These are phyloP conservation scores for Aspergillus nidulans DNA, from an alignment of 495 filamentous ascomycete genomes.

Conservation along the genomic window DNA sequence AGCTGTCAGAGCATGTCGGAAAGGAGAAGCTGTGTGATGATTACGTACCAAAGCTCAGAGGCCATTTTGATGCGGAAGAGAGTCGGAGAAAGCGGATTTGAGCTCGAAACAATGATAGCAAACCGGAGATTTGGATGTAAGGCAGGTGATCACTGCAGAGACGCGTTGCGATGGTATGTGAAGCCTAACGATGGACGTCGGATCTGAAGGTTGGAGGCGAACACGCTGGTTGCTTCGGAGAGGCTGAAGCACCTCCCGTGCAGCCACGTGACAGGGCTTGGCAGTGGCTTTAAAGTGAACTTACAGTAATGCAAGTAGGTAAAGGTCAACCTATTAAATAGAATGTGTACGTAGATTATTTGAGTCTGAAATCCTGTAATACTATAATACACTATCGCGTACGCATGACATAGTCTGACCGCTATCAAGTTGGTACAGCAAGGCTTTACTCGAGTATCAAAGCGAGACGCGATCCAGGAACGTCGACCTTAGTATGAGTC, in stretches of 20 bases:
- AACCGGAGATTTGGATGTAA: background rate
- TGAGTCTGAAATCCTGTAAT: background rate
- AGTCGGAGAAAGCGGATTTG: slow-evolving; percentile 9
- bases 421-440: too few species aligned
- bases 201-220: slow-evolving; percentile 39
- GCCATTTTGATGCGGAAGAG: slow-evolving; percentile 46
- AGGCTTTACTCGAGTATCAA: slow-evolving; percentile 15
- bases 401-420: too few species aligned
- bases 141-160: slow-evolving; percentile 23
- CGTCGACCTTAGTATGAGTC: slow-evolving; percentile 37
- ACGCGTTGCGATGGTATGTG: slow-evolving; percentile 28
- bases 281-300: slow-evolving; percentile 10
- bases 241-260: slow-evolving; percentile 20
- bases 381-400: background rate
- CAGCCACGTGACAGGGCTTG: slow-evolving; percentile 28
- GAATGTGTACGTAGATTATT: background rate
- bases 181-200: slow-evolving; percentile 28
- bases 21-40: slow-evolving; percentile 25
- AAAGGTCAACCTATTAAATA: too few species aligned
- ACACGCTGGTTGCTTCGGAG: slow-evolving; percentile 37
- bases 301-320: background rate
- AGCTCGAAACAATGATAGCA: slow-evolving; percentile 8
- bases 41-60: slow-evolving; percentile 63
- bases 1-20: slow-evolving; percentile 26
- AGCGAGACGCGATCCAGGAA: slow-evolving; percentile 34